These are phyloP conservation scores for Pichia sp. DNA, from an alignment of 1,139 yeast species.

Conservation along the genomic window DNA sequence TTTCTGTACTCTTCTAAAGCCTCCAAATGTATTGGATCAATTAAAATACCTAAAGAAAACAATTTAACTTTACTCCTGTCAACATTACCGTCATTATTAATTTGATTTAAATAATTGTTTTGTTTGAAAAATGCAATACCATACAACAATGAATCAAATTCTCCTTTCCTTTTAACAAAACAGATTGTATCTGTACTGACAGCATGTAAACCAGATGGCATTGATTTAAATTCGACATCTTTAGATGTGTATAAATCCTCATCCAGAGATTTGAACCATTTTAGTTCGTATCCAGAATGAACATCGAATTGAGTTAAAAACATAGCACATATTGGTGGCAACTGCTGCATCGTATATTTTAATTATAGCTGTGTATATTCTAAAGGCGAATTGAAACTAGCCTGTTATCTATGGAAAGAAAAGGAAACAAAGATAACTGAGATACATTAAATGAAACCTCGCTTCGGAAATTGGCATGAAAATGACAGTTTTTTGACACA, in stretches of 20 bases:
- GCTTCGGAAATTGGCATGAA: background rate
- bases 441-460: background rate
- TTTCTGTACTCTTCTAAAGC: constrained; percentile 11
- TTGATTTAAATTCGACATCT: constrained; percentile 61
- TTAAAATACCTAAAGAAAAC: constrained; percentile 60
- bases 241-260: constrained; percentile 26
- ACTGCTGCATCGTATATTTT: background rate
- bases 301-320: constrained; percentile 62
- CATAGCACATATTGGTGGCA: constrained; percentile 38
- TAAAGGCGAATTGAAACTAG: background rate
- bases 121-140: constrained; percentile 48
- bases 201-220: constrained; percentile 84
- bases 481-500: background rate
- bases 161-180: constrained; percentile 36
- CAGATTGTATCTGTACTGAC: constrained; percentile 46
- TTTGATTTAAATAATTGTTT: constrained; percentile 25
- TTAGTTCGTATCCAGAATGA: constrained; percentile 52
- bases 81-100: constrained; percentile 20
- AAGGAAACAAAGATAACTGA: too few species aligned
- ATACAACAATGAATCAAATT: constrained; percentile 27
- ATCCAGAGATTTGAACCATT: constrained; percentile 41
- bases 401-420: background rate
- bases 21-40: constrained; percentile 34
- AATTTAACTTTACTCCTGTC: constrained; percentile 53
- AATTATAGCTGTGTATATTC: too few species aligned